Conservation (phyloP, 352 stramenopile genomes). For the Elongisporangium prolatum region DNA sequence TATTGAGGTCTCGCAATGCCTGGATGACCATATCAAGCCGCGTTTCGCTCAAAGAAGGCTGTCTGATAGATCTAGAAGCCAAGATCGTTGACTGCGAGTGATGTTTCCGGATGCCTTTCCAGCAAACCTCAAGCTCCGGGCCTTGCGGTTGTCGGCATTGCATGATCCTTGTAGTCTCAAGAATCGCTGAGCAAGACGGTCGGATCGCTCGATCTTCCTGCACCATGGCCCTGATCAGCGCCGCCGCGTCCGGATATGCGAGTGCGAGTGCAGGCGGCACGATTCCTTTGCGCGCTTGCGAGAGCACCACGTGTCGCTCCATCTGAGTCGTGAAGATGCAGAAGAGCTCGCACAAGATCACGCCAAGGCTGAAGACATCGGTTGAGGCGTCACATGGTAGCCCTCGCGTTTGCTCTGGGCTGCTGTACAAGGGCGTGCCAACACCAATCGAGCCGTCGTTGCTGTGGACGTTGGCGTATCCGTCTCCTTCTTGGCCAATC, state of each 20-base stretch:
- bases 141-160: background rate
- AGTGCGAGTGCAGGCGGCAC: conserved; percentile 25
- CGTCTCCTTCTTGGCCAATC: conserved; percentile 2
- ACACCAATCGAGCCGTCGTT: conserved; percentile 63
- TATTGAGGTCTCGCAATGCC: background rate
- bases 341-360: conserved; percentile 74
- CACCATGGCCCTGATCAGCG: conserved; percentile 48
- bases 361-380: conserved; percentile 71
- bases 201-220: conserved; percentile 31
- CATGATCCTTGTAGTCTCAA: conserved; percentile 7
- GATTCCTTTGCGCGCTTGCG: conserved; percentile 30
- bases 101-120: background rate
- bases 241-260: conserved; percentile 36
- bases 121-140: background rate
- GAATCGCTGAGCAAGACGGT: conserved; percentile 43
- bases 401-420: conserved; percentile 57
- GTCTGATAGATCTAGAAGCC: background rate
- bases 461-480: conserved; percentile 12
- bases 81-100: background rate
- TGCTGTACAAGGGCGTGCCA: conserved; percentile 71
- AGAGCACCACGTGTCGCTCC: conserved; percentile 63
- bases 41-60: background rate
- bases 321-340: conserved; percentile 75
- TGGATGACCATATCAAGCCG: background rate
- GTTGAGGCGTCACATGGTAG: conserved; percentile 39